phyloP scores from a whole-genome alignment of 768 basidiomycete species.

The Serpula lacrymans region DNA sequence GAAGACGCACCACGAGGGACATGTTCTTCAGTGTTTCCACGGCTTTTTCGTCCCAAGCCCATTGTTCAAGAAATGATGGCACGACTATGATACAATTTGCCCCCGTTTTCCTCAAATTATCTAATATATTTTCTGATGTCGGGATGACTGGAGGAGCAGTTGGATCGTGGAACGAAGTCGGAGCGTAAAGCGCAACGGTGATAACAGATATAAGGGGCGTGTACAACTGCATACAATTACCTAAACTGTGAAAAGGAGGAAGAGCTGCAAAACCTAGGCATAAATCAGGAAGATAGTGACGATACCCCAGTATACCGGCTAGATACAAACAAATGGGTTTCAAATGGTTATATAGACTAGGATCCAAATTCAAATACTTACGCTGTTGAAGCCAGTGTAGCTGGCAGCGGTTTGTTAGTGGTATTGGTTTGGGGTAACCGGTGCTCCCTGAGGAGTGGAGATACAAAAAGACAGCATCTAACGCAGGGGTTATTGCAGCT shows the following conservation, averaged over 20 bases:
- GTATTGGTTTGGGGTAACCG: slow-evolving; percentile 43
- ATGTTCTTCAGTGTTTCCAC: slow-evolving; percentile 1
- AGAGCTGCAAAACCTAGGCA: slow-evolving; percentile 24
- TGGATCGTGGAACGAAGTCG: slow-evolving; percentile 9
- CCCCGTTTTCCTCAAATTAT: neutral
- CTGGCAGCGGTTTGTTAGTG: slow-evolving; percentile 27
- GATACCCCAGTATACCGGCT: slow-evolving; percentile 1
- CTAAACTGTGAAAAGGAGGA: slow-evolving; percentile 32
- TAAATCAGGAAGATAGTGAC: neutral
- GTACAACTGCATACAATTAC: slow-evolving; percentile 21
- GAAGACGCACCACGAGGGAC: too few species aligned
- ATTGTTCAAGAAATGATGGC: slow-evolving; percentile 5
- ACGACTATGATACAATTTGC: slow-evolving; percentile 2
- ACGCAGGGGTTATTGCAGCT: slow-evolving; percentile 2
- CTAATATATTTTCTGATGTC: slow-evolving; percentile 6
- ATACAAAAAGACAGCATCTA: slow-evolving; percentile 13
- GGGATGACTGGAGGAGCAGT: neutral
- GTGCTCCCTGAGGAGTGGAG: slow-evolving; percentile 35
- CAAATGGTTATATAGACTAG: too few species aligned
- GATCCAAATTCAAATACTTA: slow-evolving; percentile 15
- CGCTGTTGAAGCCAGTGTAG: slow-evolving; percentile 32
- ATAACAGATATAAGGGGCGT: slow-evolving; percentile 18
- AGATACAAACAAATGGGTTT: too few species aligned
- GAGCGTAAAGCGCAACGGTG: slow-evolving; percentile 24
- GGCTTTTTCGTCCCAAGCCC: slow-evolving; percentile 3